Evolutionary conservation across 805 yeast species (phyloP), one percentile per base, ranked within the genome.

Genomic region (Saccharomycopsis fodiens): DNA sequence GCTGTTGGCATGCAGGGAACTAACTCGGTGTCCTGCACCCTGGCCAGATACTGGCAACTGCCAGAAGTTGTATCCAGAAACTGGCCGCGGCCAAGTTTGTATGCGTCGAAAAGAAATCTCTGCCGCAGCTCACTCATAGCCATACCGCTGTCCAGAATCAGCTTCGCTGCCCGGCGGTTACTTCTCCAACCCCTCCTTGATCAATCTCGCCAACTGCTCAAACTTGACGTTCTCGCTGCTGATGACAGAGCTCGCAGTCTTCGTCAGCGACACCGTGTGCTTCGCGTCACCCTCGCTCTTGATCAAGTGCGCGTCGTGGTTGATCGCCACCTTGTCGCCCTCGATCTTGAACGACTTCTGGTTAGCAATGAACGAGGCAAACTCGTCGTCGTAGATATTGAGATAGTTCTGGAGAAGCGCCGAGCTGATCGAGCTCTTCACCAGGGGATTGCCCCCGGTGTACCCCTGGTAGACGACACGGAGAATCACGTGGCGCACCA

Each of bases 151-250:
- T n/a, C n/a, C n/a, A n/a, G n/a, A n/a, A n/a, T n/a, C n/a, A n/a
- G n/a, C n/a, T n/a, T n/a, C n/a, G n/a, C n/a, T n/a, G n/a, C n/a
- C n/a, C n/a, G n/a, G n/a, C 32, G 13, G 3, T 25, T 40, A 46
- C 25, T 41, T 42, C 30, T 35, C 41, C 19, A 50, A 46, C 19
- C 36, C 15, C 13, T 44, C 51, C 20, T 42, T 44, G 16, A 50
- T 35, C 38, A 50, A 47, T 48, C 50, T 50, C n/a, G 50, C 30
- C 42, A 50, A 48, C 19, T 39, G 44, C 21, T 50, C 53, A 25
- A 47, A 30, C 29, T 48, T 50, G 32, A 50, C 39, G 21, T 45
- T 47, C 31, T 50, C 53, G 20, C 43, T 43, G 17, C 47, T 44
- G 34, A 48, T 30, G 16, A 48, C 39, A 15, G 49, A 23, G 35